phyloP scores from a whole-genome alignment of 108 stramenopile species.

The Cyclotella sp. region DNA sequence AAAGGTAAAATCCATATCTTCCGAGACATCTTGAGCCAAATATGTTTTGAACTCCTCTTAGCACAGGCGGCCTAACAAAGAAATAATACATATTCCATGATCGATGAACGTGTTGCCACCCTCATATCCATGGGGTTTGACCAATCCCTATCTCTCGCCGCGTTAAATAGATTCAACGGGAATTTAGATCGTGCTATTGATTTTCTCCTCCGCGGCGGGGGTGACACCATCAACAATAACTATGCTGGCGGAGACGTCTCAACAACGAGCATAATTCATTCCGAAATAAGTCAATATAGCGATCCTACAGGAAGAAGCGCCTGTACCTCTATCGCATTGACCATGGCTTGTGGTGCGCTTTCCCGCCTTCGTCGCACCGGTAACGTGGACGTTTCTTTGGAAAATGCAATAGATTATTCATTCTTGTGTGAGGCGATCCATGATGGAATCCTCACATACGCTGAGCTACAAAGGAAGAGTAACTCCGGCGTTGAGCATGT shows the following conservation, averaged over 20 bases:
- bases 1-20: too few relatives aligned
- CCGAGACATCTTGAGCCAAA: too few relatives aligned
- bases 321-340: conserved; percentile 83
- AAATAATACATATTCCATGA: too few relatives aligned
- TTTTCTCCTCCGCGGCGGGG: conserved; percentile 46
- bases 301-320: conserved; percentile 68
- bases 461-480: background rate
- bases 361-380: background rate
- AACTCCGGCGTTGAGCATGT: conserved; percentile 61
- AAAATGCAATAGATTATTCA: conserved; percentile 25
- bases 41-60: too few relatives aligned
- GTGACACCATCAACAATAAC: background rate
- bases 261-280: conserved; percentile 41
- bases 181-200: conserved; percentile 70
- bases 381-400: background rate
- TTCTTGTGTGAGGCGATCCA: conserved; percentile 56
- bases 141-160: conserved; percentile 37
- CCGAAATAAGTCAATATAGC: conserved; percentile 65
- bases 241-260: background rate
- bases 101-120: conserved; percentile 1
- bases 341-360: conserved; percentile 55
- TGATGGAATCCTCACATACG: conserved; percentile 60
- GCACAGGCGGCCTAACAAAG: too few relatives aligned
- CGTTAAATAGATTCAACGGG: conserved; percentile 50
- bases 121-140: conserved; percentile 76